A percentile compares a stretch with the other conserved stretches of the same genome.
These are phyloP conservation scores for Omphalotus olearius DNA, from an alignment of 1,284 basidiomycete genomes.

Conservation along the genomic window DNA sequence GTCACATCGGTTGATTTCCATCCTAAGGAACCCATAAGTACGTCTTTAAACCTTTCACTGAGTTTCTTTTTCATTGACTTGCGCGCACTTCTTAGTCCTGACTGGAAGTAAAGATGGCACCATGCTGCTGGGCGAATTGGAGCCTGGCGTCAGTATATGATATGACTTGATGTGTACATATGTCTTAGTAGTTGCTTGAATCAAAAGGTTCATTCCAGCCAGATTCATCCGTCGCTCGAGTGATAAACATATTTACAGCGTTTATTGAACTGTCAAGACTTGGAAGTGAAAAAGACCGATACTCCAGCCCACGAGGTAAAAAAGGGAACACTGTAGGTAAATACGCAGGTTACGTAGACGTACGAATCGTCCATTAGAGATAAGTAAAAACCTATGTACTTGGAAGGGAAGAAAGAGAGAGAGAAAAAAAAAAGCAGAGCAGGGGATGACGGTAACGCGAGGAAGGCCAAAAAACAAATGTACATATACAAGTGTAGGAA, in stretches of 20 bases:
- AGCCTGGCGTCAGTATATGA: conserved; percentile 40
- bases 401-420: background rate
- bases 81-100: conserved; percentile 45
- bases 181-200: no score
- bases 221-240: no score
- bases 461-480: background rate
- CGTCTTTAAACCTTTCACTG: conserved; percentile 22
- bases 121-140: conserved; percentile 87
- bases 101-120: conserved; percentile 88
- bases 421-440: background rate
- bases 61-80: background rate
- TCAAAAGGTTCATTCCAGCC: no score
- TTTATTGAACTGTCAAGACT: no score
- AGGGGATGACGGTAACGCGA: background rate
- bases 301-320: no score
- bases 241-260: no score
- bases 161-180: no score
- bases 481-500: background rate
- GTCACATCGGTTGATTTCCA: conserved; percentile 90
- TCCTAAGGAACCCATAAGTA: conserved; percentile 88
- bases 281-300: no score
- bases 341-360: no score
- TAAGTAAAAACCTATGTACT: no score
- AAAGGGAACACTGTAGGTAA: no score
- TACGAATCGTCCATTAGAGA: no score